Evolutionary conservation across 495 filamentous ascomycete species (phyloP).

Genomic region (Talaromyces adpressus): DNA sequence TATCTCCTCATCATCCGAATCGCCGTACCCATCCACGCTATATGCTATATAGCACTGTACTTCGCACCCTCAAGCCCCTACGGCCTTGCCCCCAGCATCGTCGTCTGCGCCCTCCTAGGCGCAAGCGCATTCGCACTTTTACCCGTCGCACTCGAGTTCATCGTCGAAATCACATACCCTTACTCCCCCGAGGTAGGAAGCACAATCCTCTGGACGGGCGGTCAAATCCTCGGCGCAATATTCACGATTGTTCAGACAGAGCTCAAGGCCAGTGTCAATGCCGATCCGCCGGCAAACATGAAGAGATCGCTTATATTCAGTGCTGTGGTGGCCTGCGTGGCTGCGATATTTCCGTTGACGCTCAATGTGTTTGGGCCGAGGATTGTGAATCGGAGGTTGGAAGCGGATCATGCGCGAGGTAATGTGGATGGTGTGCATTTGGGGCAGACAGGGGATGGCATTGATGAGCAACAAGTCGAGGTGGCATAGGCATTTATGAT

Average conservation of each 20-base stretch:
- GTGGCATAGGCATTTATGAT: neutral
- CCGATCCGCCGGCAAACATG: constrained; percentile 62
- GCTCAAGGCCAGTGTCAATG: constrained; percentile 53
- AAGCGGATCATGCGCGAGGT: constrained; percentile 39
- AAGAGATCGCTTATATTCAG: constrained; percentile 67
- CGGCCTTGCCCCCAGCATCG: constrained; percentile 60
- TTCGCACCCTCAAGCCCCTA: constrained; percentile 69
- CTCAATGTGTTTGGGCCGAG: constrained; percentile 60
- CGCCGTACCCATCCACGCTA: constrained; percentile 66
- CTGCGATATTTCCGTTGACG: constrained; percentile 57
- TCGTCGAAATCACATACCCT: constrained; percentile 81
- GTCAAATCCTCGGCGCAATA: constrained; percentile 61
- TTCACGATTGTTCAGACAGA: constrained; percentile 80
- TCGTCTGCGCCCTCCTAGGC: constrained; percentile 62
- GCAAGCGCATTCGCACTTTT: constrained; percentile 74
- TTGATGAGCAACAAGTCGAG: neutral
- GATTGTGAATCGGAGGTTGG: constrained; percentile 48
- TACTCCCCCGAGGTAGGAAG: constrained; percentile 81
- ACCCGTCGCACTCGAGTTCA: constrained; percentile 78
- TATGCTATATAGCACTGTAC: constrained; percentile 68
- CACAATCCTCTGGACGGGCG: constrained; percentile 76
- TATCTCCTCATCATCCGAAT: constrained; percentile 70
- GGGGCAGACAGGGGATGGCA: neutral
- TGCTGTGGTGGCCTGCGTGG: constrained; percentile 59
- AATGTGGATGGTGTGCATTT: neutral